Base-by-base conservation (phyloP, 768 basidiomycete genomes). In the Gautieria morchelliformis region DNA sequence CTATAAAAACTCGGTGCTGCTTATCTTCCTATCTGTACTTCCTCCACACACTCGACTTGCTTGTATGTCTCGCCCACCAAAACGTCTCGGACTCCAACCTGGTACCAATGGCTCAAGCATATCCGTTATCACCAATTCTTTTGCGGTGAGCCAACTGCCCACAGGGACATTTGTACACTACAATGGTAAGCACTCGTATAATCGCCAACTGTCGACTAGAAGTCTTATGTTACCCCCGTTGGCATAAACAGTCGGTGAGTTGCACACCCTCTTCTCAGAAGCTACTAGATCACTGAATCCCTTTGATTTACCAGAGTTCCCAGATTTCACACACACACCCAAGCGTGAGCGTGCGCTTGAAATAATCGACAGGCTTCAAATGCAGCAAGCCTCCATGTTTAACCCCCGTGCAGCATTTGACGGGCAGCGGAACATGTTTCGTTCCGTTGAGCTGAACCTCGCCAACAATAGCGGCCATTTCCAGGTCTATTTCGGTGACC, bases 331-430 rank as follows among this genome's bases (percentile, higher is more conserved):
- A 17, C 32, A 39, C 12, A 7, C 48, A 12, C 35, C 44, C 11
- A 57, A 37, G 19, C 45, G 56, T 20, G 46, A 57, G 3, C 22
- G 56, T 4, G 22, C 37, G 8, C 46, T 57, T 17, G 6, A 33
- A 40, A n/a, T 57, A 37, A 14, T 48, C 2, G 56, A 57, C n/a
- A 57, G 20, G 37, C 27, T 57, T 17, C 45, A 48, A 30, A 19
- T 40, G 17, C 56, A 57, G 22, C 6, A 48, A 15, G 37, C 56
- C 4, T 4, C 46, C 15, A 2, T 48, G 9, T 57, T 57, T 20
- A 30, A 19, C 5, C 47, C 56, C 5, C 56, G 56, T 5, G 56
- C 56, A 50, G 45, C 47, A 15, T 57, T 49, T 27, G 56, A 57
- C 30, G 56, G 56, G 19, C 45, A 57, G 11, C 45, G 42, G 11